A percentile compares a stretch with the other conserved stretches of the same genome.
phyloP scores from a whole-genome alignment of 1,139 yeast genomes.

The Suhomyces maxii region DNA sequence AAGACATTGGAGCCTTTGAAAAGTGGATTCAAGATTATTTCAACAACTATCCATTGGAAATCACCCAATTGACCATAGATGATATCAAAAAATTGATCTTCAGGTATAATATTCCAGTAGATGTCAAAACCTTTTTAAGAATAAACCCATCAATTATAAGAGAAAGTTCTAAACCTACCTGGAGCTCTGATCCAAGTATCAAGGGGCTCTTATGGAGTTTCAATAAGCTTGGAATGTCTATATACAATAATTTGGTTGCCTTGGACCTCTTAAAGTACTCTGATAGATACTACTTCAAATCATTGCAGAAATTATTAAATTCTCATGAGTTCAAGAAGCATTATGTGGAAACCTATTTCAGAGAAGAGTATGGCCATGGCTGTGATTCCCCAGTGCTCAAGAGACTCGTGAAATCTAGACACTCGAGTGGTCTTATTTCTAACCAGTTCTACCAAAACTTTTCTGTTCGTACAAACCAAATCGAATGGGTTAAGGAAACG shows the following conservation, averaged over 20 bases:
- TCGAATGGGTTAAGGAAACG: conserved; percentile 14
- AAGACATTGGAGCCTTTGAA: conserved; percentile 6
- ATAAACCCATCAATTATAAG: conserved; percentile 8
- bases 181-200: conserved; percentile 3
- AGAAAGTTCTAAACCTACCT: neutral
- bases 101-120: conserved; percentile 3
- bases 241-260: conserved; percentile 6
- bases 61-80: neutral
- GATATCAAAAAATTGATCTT: conserved; percentile 1
- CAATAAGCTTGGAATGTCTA: conserved; percentile 8
- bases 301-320: conserved; percentile 4
- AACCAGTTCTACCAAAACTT: conserved; percentile 26
- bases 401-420: conserved; percentile 12
- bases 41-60: neutral
- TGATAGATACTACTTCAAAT: conserved; percentile 2
- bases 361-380: conserved; percentile 3
- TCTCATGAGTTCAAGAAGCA: conserved; percentile 18
- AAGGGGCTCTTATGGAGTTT: conserved; percentile 3
- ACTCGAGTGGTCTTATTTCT: conserved; percentile 12
- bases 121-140: conserved; percentile 4
- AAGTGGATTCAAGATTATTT: conserved; percentile 4
- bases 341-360: conserved; percentile 19
- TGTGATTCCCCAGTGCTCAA: conserved; percentile 1
- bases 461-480: conserved; percentile 13
- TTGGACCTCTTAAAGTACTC: conserved; percentile 6